These are phyloP conservation scores for Backusella mclennaniae DNA, from an alignment of 192 early-diverging fungal genomes.

Conservation along the genomic window DNA sequence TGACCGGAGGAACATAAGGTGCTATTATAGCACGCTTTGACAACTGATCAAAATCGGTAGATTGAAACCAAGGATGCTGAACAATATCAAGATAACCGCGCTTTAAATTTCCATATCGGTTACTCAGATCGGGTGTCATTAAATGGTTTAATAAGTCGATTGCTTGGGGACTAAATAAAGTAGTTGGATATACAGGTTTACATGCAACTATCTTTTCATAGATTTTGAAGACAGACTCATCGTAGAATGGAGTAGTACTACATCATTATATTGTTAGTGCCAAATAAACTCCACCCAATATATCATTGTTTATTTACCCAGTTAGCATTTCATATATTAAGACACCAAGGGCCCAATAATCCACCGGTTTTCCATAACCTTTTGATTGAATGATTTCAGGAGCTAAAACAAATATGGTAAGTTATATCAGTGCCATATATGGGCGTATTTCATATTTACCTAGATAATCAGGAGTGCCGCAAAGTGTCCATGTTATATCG, in stretches of 20 bases:
- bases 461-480: constrained; percentile 83
- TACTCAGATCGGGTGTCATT: constrained; percentile 74
- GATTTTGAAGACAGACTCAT: constrained; percentile 83
- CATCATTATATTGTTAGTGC: constrained; percentile 23
- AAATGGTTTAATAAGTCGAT: constrained; percentile 75
- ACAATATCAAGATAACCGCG: constrained; percentile 75
- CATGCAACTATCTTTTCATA: constrained; percentile 88
- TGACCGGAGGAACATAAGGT: constrained; percentile 47
- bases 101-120: constrained; percentile 61
- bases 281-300: not conserved
- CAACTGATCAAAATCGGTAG: constrained; percentile 48
- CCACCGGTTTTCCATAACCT: constrained; percentile 80
- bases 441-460: not conserved
- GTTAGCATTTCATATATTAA: constrained; percentile 86
- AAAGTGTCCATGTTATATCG: constrained; percentile 47
- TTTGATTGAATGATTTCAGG: constrained; percentile 89
- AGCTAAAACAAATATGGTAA: constrained; percentile 56
- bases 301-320: constrained; percentile 25
- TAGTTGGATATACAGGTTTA: constrained; percentile 65
- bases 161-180: constrained; percentile 67
- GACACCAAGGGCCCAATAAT: constrained; percentile 95
- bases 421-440: not conserved
- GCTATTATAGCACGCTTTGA: constrained; percentile 38
- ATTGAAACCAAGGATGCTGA: constrained; percentile 73
- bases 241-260: constrained; percentile 81